A percentile compares a stretch with the other conserved stretches of the same genome.
Conservation (phyloP, 176 grass and related monocot genomes). For the Oryza officinalis region DNA sequence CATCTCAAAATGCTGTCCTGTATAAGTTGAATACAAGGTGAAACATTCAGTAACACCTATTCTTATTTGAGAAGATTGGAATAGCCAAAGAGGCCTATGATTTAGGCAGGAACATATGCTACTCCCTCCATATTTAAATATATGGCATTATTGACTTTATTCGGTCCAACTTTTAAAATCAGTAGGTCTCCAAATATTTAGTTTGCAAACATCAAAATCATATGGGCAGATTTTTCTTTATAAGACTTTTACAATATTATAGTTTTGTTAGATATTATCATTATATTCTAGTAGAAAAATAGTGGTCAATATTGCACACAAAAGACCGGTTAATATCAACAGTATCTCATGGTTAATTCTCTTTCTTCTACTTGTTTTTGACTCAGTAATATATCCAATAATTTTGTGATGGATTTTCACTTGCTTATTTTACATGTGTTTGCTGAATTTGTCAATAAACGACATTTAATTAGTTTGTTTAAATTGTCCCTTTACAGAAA, state of each 20-base stretch:
- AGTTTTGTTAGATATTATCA: too few species aligned
- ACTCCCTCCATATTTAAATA: too few species aligned
- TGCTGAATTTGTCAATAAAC: slow-evolving; percentile 5
- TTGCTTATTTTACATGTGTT: slow-evolving; percentile 28
- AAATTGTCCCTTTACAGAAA: slow-evolving; percentile 62
- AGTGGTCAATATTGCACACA: too few species aligned
- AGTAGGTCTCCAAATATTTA: too few species aligned
- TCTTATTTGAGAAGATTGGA: background rate
- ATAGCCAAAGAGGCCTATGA: background rate
- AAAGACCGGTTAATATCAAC: too few species aligned
- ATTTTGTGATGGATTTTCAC: slow-evolving; percentile 20
- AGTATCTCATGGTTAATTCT: background rate
- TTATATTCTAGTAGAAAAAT: too few species aligned
- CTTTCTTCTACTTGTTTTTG: slow-evolving; percentile 33
- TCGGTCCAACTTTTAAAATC: too few species aligned
- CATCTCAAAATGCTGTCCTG: background rate
- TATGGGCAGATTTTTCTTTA: too few species aligned
- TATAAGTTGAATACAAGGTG: slow-evolving; percentile 13
- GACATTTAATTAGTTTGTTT: background rate
- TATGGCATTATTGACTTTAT: too few species aligned
- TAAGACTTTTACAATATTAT: too few species aligned
- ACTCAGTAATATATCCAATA: background rate
- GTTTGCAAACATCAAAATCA: too few species aligned
- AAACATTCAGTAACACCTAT: background rate
- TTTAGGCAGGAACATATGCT: slow-evolving; percentile 12